phyloP scores from a whole-genome alignment of 139 green algal genomes.

The Chlorella sp. region DNA sequence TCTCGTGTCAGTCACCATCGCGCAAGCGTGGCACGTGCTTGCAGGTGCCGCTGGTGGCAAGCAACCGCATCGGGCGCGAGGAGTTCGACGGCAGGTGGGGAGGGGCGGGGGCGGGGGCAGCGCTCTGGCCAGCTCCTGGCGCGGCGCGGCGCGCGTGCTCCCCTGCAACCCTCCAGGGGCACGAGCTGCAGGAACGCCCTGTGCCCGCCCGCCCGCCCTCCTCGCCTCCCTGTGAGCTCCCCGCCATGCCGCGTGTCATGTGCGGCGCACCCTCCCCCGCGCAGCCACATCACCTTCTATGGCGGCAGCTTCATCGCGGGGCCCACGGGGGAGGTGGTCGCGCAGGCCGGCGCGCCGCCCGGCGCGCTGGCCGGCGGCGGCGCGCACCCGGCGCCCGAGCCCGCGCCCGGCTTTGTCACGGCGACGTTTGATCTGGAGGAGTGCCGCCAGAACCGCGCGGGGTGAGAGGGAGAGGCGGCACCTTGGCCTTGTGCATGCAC shows the following conservation, averaged over 20 bases:
- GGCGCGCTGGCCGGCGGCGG: constrained; percentile 24
- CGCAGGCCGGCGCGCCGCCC: constrained; percentile 42
- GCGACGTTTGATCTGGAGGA: constrained; percentile 73
- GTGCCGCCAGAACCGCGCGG: constrained; percentile 8
- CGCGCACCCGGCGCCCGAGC: constrained; percentile 39
- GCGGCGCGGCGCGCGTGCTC: no score
- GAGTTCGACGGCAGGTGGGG: no score
- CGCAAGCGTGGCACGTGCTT: no score
- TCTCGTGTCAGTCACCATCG: no score
- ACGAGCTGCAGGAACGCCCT: no score
- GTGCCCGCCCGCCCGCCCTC: no score
- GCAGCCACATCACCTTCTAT: constrained; percentile 74
- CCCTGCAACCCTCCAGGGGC: no score
- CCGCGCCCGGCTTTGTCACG: constrained; percentile 63
- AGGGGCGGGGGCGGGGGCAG: no score
- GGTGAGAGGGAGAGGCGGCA: constrained; percentile 6
- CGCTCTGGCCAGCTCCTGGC: no score
- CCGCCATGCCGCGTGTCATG: no score
- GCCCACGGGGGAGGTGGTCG: constrained; percentile 50
- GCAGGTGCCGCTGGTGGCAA: constrained; percentile 70
- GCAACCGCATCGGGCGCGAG: constrained; percentile 77
- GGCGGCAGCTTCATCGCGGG: constrained; percentile 79
- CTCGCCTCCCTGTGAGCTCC: no score
- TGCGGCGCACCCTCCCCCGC: no score
- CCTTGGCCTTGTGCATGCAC: not conserved